These are phyloP conservation scores for Atractiella rhizophila DNA, from an alignment of 768 basidiomycete species.

Conservation along the genomic window DNA sequence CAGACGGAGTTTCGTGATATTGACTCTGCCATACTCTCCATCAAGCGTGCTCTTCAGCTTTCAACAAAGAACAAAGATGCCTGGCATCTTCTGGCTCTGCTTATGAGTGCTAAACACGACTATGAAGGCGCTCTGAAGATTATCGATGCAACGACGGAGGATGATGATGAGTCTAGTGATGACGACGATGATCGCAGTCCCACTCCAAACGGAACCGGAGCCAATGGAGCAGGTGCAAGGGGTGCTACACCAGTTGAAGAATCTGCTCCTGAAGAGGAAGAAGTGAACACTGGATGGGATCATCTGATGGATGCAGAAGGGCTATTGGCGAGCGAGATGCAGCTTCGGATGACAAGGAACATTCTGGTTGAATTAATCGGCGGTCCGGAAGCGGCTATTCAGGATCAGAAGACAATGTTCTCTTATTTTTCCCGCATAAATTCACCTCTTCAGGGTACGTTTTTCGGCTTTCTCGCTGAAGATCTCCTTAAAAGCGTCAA, in stretches of 20 bases:
- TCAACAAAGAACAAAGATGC: conserved; percentile 37
- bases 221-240: no score
- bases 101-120: conserved; percentile 52
- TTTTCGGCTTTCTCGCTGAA: no score
- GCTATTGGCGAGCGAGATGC: conserved; percentile 48
- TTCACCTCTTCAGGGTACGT: no score
- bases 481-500: no score
- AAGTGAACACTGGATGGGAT: conserved; percentile 20
- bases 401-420: conserved; percentile 60
- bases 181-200: no score
- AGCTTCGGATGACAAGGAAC: conserved; percentile 64
- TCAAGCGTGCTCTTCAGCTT: conserved; percentile 46
- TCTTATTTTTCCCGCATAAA: conserved; percentile 34
- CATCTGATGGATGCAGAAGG: conserved; percentile 3
- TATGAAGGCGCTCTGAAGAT: conserved; percentile 32
- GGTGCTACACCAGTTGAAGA: conserved; percentile 23
- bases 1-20: conserved; percentile 43
- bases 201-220: no score
- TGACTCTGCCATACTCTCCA: conserved; percentile 38
- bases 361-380: conserved; percentile 56
- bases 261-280: conserved; percentile 29
- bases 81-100: conserved; percentile 72
- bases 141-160: background rate
- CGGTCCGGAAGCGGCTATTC: conserved; percentile 58
- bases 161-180: background rate